These are phyloP conservation scores for Fusarium brachygibbosum DNA, from an alignment of 2,329 filamentous ascomycete species.

Conservation along the genomic window DNA sequence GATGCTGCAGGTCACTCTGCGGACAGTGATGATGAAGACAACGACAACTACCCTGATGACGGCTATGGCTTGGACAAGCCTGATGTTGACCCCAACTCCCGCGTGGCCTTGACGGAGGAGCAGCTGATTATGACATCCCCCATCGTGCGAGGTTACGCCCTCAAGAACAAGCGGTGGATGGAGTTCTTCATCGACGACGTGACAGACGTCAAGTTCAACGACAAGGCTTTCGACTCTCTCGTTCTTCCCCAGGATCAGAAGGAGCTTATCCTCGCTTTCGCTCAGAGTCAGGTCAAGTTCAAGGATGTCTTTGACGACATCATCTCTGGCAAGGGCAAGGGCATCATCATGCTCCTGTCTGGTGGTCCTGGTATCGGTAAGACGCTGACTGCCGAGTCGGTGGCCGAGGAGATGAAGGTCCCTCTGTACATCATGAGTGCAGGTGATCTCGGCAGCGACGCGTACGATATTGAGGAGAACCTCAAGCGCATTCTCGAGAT, in stretches of 20 bases:
- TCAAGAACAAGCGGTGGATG: conserved; percentile 63
- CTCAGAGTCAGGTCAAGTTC: conserved; percentile 60
- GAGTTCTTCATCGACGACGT: conserved; percentile 64
- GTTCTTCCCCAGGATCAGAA: conserved; percentile 65
- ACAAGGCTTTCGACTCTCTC: conserved; percentile 62
- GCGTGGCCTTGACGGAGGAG: conserved; percentile 54
- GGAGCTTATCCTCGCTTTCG: conserved; percentile 65
- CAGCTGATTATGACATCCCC: conserved; percentile 58
- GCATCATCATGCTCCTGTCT: conserved; percentile 63
- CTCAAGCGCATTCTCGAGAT: conserved; percentile 71
- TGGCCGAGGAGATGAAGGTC: conserved; percentile 63
- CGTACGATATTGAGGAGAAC: conserved; percentile 73
- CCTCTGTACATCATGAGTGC: conserved; percentile 68
- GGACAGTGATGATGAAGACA: conserved; percentile 18
- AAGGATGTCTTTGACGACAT: conserved; percentile 64
- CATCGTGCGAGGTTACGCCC: conserved; percentile 62
- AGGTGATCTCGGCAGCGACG: conserved; percentile 78
- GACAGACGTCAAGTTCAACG: conserved; percentile 62
- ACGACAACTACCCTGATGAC: not conserved
- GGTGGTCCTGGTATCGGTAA: conserved; percentile 65
- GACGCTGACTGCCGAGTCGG: conserved; percentile 63
- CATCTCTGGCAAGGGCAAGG: conserved; percentile 65
- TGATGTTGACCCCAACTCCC: conserved; percentile 3
- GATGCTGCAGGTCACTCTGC: not conserved
- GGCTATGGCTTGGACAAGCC: not conserved